Evolutionary conservation across 1,284 basidiomycete genomes (phyloP).

Genomic region (Irpex sp.): DNA sequence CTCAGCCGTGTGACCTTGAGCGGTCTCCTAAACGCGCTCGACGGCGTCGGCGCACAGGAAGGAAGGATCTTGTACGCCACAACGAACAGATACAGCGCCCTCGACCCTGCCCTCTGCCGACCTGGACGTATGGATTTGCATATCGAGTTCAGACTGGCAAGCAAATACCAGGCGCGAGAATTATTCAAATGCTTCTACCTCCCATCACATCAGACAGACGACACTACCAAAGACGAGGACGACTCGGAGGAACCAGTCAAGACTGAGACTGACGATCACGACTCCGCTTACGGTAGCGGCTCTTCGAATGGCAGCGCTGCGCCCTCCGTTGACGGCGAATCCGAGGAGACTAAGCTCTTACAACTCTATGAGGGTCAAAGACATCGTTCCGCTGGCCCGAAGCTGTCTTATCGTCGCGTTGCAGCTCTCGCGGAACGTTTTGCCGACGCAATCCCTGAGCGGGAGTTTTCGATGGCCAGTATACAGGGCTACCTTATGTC

Average conservation of each 20-base stretch:
- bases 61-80: conserved; percentile 76
- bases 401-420: conserved; percentile 32
- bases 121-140: conserved; percentile 81
- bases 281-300: conserved; percentile 16
- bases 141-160: conserved; percentile 68
- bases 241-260: conserved; percentile 2
- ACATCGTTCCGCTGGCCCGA: conserved; percentile 30
- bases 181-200: conserved; percentile 67
- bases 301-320: background rate
- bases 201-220: conserved; percentile 27
- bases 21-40: conserved; percentile 71
- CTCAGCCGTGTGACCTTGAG: conserved; percentile 55
- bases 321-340: conserved; percentile 9
- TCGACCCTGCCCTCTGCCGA: conserved; percentile 72
- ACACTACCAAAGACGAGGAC: conserved; percentile 6
- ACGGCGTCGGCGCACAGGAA: conserved; percentile 74
- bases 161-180: conserved; percentile 58
- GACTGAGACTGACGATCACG: conserved; percentile 6
- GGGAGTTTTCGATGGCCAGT: conserved; percentile 68
- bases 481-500: conserved; percentile 75
- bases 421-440: conserved; percentile 54
- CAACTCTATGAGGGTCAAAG: conserved; percentile 25
- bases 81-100: conserved; percentile 63
- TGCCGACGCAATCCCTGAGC: conserved; percentile 53
- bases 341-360: conserved; percentile 1